Evolutionary conservation across 2,329 filamentous ascomycete genomes (phyloP).

Genomic region (Onygenales sp.): DNA sequence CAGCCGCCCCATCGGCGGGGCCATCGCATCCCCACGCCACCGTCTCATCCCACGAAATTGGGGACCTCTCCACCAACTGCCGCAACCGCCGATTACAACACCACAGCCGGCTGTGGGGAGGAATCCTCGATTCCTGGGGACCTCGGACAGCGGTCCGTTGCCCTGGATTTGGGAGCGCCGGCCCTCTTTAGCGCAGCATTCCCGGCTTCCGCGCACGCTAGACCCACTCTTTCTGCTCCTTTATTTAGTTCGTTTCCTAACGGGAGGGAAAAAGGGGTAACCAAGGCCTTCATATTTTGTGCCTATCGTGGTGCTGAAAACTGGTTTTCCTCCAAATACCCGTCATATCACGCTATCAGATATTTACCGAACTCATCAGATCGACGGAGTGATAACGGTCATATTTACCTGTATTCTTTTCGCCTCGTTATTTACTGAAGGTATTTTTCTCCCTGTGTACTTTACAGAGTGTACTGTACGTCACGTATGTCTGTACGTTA

Average conservation of each 20-base stretch:
- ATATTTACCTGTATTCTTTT: background rate
- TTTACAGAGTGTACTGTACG: background rate
- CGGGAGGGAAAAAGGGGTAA: background rate
- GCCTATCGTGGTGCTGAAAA: no score
- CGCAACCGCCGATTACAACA: background rate
- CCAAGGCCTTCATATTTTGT: no score
- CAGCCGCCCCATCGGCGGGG: background rate
- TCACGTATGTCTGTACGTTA: background rate
- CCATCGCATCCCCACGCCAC: background rate
- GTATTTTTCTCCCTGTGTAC: background rate
- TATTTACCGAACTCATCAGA: no score
- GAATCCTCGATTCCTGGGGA: background rate
- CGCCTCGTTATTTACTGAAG: background rate
- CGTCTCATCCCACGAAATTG: background rate
- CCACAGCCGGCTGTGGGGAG: background rate
- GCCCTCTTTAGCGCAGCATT: background rate
- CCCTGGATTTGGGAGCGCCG: background rate
- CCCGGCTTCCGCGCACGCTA: slow-evolving; percentile 1
- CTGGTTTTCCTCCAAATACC: background rate
- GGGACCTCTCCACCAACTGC: background rate
- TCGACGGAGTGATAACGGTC: background rate
- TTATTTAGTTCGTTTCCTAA: no score
- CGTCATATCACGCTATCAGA: background rate
- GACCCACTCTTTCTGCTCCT: background rate
- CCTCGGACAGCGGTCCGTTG: background rate